Evolutionary conservation across 371 early-diverging fungal genomes (phyloP).

Genomic region (Zychaea mexicana): DNA sequence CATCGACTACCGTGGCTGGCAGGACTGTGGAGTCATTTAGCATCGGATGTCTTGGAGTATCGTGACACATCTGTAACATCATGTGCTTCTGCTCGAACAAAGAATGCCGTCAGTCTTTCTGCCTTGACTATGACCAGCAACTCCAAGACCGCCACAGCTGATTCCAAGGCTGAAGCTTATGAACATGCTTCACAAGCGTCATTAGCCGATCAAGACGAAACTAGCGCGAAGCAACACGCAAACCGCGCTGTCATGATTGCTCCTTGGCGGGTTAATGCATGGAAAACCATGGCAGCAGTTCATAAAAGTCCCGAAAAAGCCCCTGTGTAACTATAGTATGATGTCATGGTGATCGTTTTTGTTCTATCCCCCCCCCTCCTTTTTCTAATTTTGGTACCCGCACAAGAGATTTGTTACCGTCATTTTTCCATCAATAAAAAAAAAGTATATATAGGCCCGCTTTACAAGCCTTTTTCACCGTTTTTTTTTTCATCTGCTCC

Average conservation of each 20-base stretch:
- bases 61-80: background rate
- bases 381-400: no score
- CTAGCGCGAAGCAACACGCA: slow-evolving; percentile 29
- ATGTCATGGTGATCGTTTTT: background rate
- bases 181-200: slow-evolving; percentile 34
- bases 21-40: slow-evolving; percentile 37
- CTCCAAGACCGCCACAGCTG: slow-evolving; percentile 25
- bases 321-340: background rate
- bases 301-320: background rate
- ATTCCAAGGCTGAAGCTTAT: slow-evolving; percentile 42
- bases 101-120: slow-evolving; percentile 26
- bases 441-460: background rate
- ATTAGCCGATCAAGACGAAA: background rate
- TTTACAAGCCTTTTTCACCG: no score
- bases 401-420: no score
- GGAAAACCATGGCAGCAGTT: slow-evolving; percentile 33
- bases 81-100: slow-evolving; percentile 5
- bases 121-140: slow-evolving; percentile 27
- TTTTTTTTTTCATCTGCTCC: background rate
- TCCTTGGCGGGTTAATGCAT: slow-evolving; percentile 54
- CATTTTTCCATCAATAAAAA: no score
- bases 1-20: slow-evolving; percentile 45
- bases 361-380: background rate
- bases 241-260: slow-evolving; percentile 56
- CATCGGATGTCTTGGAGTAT: slow-evolving; percentile 19